A percentile compares a stretch with the other conserved stretches of the same genome.
phyloP scores from a whole-genome alignment of 495 filamentous ascomycete species.

The Beverwykella pulmonaria region DNA sequence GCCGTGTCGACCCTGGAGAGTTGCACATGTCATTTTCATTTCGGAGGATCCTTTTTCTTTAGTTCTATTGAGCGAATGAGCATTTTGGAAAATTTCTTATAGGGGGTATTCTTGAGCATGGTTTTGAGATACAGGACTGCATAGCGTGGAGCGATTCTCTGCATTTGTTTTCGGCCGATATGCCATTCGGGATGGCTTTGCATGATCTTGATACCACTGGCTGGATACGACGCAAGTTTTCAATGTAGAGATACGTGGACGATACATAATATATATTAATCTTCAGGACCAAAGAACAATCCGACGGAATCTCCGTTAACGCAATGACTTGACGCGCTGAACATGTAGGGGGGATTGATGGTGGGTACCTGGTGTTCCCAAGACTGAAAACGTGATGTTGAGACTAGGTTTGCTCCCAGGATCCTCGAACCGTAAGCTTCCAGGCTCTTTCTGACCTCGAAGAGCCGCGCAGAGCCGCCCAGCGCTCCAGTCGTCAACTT shows the following conservation, averaged over 20 bases:
- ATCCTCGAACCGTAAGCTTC: not conserved
- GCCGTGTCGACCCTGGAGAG: too few relatives aligned
- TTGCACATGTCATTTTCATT: not conserved
- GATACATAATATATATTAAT: not conserved
- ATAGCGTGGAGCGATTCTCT: conserved; percentile 4
- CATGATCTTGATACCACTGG: conserved; percentile 1
- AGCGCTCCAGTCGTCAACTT: not conserved
- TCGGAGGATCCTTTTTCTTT: not conserved
- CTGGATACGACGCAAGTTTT: not conserved
- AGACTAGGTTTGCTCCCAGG: not conserved
- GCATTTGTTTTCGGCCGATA: not conserved
- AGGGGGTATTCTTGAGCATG: conserved; percentile 1
- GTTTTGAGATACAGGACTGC: not conserved
- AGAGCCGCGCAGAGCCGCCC: not conserved
- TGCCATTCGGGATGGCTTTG: not conserved
- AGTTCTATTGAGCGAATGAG: not conserved
- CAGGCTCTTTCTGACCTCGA: not conserved
- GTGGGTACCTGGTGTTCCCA: too few relatives aligned
- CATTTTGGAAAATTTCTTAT: not conserved
- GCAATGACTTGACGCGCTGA: too few relatives aligned
- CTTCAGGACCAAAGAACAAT: not conserved
- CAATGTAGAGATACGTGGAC: not conserved
- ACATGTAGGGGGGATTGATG: too few relatives aligned
- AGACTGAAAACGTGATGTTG: not conserved
- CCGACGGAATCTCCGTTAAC: not conserved